Evolutionary conservation across 352 stramenopile genomes (phyloP), one percentile per base, ranked within the genome.

Genomic region (Pythium oligandrum): DNA sequence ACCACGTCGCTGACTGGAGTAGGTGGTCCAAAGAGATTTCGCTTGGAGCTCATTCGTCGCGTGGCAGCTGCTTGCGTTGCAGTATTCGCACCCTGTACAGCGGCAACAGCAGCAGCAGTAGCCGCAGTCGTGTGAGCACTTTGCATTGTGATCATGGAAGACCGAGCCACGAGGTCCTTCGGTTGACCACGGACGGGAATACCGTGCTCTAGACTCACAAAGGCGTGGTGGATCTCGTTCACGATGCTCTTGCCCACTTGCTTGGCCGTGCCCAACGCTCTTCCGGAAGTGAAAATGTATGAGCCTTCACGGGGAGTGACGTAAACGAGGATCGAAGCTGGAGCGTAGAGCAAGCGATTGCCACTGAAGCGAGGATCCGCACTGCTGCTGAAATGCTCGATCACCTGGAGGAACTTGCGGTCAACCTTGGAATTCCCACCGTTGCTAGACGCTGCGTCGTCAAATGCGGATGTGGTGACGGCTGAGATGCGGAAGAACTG

Each of bases 321-420:
- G n/a, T 82, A 57, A 11, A 79, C 67, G 26, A 73, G 48, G 17
- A 88, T 53, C 7, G 66, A 63, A 2, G 44, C 44, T 0, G 77
- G 70, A 7, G 83, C 31, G n/a, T 71, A 64, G 26, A 83, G 32
- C 12, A 78, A 56, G 0, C 60, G 56, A 26, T 70, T 68, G 40
- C 64, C 71, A 37, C 78, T 66, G 44, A 81, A 88, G 10, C 77
- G 72, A 10, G 60, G 34, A 39, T 88, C 77, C 9, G 65, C 33
- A 51, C 70, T 83, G 50, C 54, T 80, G 39, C 62, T 71, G 32
- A 66, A 51, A 39, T 88, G 77, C 47, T 88, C 77, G 35, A 88
- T 59, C 0, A 64, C 50, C 40, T 75, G 70, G 4, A 69, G n/a
- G 7, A 53, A 48, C 49, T 50, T 40, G 49, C 55, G 34, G 33